Percentiles rank a stretch among this genome's conserved stretches.
Evolutionary conservation across 306 rosid genomes (phyloP).

Genomic region (Cajanus cajan): DNA sequence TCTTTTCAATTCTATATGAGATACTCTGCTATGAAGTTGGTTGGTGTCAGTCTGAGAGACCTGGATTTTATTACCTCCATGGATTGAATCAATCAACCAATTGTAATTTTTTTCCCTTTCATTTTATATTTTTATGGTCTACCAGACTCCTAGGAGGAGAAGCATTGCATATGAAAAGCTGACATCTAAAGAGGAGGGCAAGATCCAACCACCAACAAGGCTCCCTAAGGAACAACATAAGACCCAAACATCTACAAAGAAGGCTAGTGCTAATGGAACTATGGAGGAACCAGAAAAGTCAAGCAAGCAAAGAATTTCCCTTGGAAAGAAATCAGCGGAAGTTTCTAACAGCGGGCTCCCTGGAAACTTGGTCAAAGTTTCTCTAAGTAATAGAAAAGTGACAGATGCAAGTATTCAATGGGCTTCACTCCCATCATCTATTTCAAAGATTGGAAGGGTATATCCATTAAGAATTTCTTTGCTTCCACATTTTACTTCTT

Average conservation of each 20-base stretch:
- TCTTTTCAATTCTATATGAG: neutral
- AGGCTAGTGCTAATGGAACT: constrained; percentile 55
- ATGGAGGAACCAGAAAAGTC: constrained; percentile 54
- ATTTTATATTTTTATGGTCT: constrained; percentile 32
- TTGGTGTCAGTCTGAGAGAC: neutral
- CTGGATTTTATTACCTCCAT: neutral
- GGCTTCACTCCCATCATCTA: constrained; percentile 85
- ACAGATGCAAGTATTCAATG: constrained; percentile 74
- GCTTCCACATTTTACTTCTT: constrained; percentile 17
- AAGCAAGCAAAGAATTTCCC: constrained; percentile 54
- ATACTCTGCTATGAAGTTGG: constrained; percentile 20
- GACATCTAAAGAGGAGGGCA: constrained; percentile 59
- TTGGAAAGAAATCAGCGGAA: constrained; percentile 73
- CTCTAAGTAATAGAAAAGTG: constrained; percentile 64
- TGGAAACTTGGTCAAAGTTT: constrained; percentile 74
- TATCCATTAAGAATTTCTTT: constrained; percentile 22
- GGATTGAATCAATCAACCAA: constrained; percentile 21
- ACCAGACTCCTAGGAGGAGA: constrained; percentile 78
- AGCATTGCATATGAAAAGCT: constrained; percentile 58
- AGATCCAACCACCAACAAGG: constrained; percentile 46
- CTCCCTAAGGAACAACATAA: constrained; percentile 62
- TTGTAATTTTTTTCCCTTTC: neutral
- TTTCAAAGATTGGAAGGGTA: constrained; percentile 96
- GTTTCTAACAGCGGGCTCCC: constrained; percentile 54
- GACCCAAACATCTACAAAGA: constrained; percentile 56